Base-by-base conservation (phyloP, 257 asterid genomes). In the Ocimum tenuiflorum region DNA sequence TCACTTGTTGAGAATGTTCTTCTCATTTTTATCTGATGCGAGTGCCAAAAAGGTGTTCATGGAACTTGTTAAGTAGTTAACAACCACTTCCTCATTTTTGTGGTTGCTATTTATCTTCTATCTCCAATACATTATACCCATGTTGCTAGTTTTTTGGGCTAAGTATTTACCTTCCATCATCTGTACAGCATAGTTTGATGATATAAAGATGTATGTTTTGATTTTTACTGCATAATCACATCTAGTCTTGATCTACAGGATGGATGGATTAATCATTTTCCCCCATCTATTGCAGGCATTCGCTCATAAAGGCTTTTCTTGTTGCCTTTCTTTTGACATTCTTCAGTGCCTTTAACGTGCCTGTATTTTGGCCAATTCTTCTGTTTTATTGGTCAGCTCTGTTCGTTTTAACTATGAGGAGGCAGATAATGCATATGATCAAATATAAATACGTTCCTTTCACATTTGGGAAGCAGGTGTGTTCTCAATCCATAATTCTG, bases 341-440 rank as follows among this genome's bases (percentile, higher is more conserved):
- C 88, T 92, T 92, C 91, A 79, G 94, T 64, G 95, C 88, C 74
- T 92, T 92, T 69, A 95, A 89, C 47, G 97, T 92, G 56, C 99
- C 99, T 60, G 99, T 92, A 55, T 92, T 92, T 75, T 92, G 99
- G 96, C 99, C 99, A 31, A 87, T 92, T 80, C 85, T 92, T 74
- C 83, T 92, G 47, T 89, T 92, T 83, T 89, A 92, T 73, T 92
- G 99, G 97, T 62, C 83, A 61, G 84, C 83, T 68, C 86, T 92
- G 42, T 92, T 92, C 67, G 5, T 92, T 35, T 83, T 95, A 6
- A 89, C 99, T 7, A 92, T 92, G 99, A 92, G 88, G 86, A 86
- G 96, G 88, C 99, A 92, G 72, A 87, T 92, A 78, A 84, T 89
- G 96, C 99, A 92, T 80, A 92, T 92, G 99, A 68, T 92, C 41